phyloP scores from a whole-genome alignment of 768 basidiomycete genomes.

The Leccinum subtestaceum region DNA sequence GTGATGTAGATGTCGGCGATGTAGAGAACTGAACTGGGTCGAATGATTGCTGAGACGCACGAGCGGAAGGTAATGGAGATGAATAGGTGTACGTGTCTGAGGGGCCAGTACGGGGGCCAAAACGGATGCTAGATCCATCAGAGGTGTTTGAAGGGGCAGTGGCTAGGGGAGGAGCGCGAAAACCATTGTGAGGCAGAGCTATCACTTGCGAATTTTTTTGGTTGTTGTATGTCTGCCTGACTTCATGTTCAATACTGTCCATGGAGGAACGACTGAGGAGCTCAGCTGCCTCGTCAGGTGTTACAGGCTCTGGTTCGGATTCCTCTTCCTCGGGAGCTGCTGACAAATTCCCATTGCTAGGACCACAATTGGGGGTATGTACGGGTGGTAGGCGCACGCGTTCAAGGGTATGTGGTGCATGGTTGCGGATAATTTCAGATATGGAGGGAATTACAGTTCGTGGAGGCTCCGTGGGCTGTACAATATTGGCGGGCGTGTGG shows the following conservation, averaged over 20 bases:
- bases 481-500: constrained; percentile 7
- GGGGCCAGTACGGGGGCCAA: constrained; percentile 21
- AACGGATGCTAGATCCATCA: constrained; percentile 49
- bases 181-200: constrained; percentile 42
- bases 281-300: constrained; percentile 59
- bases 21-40: constrained; percentile 31
- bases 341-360: constrained; percentile 43
- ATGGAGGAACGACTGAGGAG: constrained; percentile 78
- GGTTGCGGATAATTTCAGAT: constrained; percentile 81
- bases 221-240: constrained; percentile 63
- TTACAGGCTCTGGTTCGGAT: constrained; percentile 45
- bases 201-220: constrained; percentile 39
- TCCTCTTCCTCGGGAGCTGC: constrained; percentile 53
- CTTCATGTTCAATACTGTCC: constrained; percentile 85
- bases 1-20: constrained; percentile 58
- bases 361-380: constrained; percentile 48
- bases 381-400: constrained; percentile 44
- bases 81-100: constrained; percentile 58
- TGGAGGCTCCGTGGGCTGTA: constrained; percentile 29
- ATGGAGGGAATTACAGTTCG: constrained; percentile 73
- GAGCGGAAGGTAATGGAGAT: constrained; percentile 35
- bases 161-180: constrained; percentile 32
- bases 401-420: constrained; percentile 60
- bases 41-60: constrained; percentile 24
- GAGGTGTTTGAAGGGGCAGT: constrained; percentile 47